Base-by-base conservation (phyloP, 208 protist genomes). In the Crithidia acanthocephali region DNA sequence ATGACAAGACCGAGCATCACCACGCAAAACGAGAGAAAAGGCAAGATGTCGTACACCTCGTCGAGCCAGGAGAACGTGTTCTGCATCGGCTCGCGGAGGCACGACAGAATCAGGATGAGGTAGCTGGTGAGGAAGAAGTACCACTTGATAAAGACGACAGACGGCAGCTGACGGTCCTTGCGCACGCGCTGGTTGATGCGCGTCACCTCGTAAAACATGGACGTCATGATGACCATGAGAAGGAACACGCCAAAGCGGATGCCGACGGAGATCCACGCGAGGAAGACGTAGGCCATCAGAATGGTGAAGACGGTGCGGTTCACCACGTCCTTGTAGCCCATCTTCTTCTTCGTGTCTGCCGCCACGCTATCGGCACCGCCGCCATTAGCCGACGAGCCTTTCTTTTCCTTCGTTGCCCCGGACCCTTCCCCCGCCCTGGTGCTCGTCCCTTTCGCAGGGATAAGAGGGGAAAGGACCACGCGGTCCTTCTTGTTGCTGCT, bases 131-230 rank as follows among this genome's bases (percentile, higher is more conserved):
- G 23, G 28, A 95, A 83, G 63, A 94, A 94, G 72, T 94, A 97
- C 72, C 86, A 84, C 75, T 94, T 95, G 68, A 98, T 70, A 42
- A 93, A 67, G 10, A 83, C 64, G 35, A 89, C 68, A 10, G 83
- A 93, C 13, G 80, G 84, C 53, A 98, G 76, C 62, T 95, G 87
- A 20, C 81, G 63, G 60, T 95, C 86, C 63, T 94, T 94, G 35
- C 83, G 78, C 35, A 81, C 79, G 2, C 77, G 70, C 47, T 93
- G 86, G 70, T 93, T 92, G 52, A 98, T 96, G 59, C 92, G 87
- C 1, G 88, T 95, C 28, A 98, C 80, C 66, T 98, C 92, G 56
- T 84, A 81, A 72, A 96, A 97, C 91, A 97, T 96, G 51, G 77
- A 86, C 40, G 70, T 80, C 56, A 83, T 74, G 51, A 96, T 91